These are phyloP conservation scores for Solanum paucissectum DNA, from an alignment of 257 asterid genomes.

Conservation along the genomic window DNA sequence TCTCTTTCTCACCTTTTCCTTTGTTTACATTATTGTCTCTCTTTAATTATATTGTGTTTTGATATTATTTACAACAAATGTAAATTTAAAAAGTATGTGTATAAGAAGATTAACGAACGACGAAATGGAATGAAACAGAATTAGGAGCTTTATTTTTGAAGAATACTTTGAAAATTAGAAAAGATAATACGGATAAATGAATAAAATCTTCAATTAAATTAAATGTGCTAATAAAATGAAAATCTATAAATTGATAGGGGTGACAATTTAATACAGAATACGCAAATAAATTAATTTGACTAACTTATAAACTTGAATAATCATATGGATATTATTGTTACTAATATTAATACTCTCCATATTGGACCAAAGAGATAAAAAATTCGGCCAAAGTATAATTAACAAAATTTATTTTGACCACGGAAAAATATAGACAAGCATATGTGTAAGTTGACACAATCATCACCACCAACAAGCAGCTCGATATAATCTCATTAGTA, in stretches of 20 bases:
- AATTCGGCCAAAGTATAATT: no score
- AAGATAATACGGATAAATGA: neutral
- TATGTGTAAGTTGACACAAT: neutral
- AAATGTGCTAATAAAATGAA: neutral
- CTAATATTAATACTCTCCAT: neutral
- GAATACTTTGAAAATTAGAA: neutral
- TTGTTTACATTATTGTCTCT: neutral
- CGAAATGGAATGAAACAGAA: neutral
- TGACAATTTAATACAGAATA: neutral
- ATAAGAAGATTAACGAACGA: neutral
- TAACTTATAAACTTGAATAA: neutral
- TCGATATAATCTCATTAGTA: no score
- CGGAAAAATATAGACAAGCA: neutral
- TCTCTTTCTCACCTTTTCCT: neutral
- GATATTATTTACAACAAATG: neutral
- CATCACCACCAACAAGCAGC: no score
- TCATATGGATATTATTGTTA: neutral
- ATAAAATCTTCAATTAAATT: neutral
- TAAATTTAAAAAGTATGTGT: neutral
- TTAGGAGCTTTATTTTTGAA: neutral
- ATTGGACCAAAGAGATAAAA: neutral
- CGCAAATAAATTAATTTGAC: no score
- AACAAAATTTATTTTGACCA: no score
- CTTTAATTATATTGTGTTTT: neutral
- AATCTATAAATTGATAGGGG: neutral